These are phyloP conservation scores for Russula sp. DNA, from an alignment of 768 basidiomycete species.

Conservation along the genomic window DNA sequence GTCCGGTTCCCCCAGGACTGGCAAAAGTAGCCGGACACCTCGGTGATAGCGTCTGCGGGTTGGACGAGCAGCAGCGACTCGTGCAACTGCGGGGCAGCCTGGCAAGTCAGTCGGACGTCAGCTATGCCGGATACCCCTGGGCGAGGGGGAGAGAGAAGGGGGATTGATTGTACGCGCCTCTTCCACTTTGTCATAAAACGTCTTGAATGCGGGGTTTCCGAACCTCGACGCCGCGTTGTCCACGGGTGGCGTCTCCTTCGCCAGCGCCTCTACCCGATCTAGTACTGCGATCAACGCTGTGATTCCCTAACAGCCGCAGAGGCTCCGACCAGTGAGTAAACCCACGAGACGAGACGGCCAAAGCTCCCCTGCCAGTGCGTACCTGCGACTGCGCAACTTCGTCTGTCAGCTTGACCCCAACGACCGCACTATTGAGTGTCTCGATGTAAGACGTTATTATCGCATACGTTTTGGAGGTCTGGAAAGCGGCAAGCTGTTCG, in stretches of 20 bases:
- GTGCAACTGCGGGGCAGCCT: slow-evolving; percentile 41
- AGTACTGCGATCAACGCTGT: slow-evolving; percentile 57
- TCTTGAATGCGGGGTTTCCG: slow-evolving; percentile 94
- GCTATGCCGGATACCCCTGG: neutral
- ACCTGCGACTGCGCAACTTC: slow-evolving; percentile 54
- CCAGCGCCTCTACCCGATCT: slow-evolving; percentile 58
- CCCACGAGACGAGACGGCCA: neutral
- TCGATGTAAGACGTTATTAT: slow-evolving; percentile 67
- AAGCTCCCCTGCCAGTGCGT: too few species aligned
- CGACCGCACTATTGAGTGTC: slow-evolving; percentile 65
- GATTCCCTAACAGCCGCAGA: slow-evolving; percentile 46
- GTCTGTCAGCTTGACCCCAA: slow-evolving; percentile 72
- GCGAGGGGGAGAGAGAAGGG: neutral
- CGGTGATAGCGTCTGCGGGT: slow-evolving; percentile 51
- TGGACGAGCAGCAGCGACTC: slow-evolving; percentile 51
- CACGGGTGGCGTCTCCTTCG: slow-evolving; percentile 70
- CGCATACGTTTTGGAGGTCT: slow-evolving; percentile 62
- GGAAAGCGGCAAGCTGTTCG: slow-evolving; percentile 78
- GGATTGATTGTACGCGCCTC: slow-evolving; percentile 42
- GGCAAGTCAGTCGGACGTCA: neutral
- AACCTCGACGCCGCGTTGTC: slow-evolving; percentile 90
- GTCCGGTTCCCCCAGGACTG: slow-evolving; percentile 90
- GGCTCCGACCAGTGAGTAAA: neutral
- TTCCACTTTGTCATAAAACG: slow-evolving; percentile 78
- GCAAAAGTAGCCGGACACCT: slow-evolving; percentile 74